Conservation (phyloP, 352 stramenopile genomes). For the Phytophthora pini region DNA sequence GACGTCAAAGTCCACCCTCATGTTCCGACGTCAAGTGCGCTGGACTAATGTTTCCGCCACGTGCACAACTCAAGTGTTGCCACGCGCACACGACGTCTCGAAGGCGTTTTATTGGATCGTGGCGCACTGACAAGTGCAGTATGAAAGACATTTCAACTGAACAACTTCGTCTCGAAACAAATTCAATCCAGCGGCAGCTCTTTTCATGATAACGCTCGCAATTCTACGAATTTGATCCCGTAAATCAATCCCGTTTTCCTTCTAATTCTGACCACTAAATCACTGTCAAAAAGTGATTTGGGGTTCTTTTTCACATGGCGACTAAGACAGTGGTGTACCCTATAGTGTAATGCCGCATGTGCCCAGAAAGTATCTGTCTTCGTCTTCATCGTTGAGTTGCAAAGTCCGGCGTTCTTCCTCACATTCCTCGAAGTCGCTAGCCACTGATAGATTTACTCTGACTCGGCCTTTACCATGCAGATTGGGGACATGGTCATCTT, state of each 20-base stretch:
- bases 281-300: too few species aligned
- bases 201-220: not conserved
- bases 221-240: too few species aligned
- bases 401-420: constrained; percentile 23
- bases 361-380: constrained; percentile 32
- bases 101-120: constrained; percentile 7
- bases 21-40: not conserved
- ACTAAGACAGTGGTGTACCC: too few species aligned
- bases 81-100: not conserved
- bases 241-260: too few species aligned
- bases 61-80: not conserved
- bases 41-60: constrained; percentile 8
- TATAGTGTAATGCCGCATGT: constrained; percentile 3
- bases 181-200: constrained; percentile 7
- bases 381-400: constrained; percentile 7
- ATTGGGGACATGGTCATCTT: constrained; percentile 3
- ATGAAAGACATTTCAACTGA: not conserved
- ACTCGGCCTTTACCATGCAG: not conserved
- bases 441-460: constrained; percentile 11
- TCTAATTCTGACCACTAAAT: too few species aligned
- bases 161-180: not conserved
- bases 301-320: too few species aligned
- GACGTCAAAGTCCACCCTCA: not conserved
- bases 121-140: constrained; percentile 2
- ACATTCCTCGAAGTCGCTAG: not conserved